Base-by-base conservation (phyloP, 2,329 filamentous ascomycete species). In the Epichloe gansuensis region DNA sequence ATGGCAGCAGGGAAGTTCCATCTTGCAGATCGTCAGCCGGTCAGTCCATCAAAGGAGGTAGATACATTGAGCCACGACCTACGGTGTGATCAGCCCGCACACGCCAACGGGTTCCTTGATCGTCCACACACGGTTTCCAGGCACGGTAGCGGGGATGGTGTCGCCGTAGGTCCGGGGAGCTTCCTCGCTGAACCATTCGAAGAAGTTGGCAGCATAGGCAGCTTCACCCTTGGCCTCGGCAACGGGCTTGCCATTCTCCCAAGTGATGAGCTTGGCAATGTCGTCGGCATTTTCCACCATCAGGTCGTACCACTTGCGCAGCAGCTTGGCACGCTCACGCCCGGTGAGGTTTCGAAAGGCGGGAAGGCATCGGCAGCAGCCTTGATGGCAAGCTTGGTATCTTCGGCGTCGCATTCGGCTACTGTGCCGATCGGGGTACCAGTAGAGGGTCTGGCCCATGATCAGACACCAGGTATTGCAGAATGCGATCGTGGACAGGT, bases 1-100 rank as follows among this genome's bases (percentile, higher is more conserved):
- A 88, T 88, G 48, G 84, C 84, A 3, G 83, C 81, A 12, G 85
- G 85, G 62, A 94, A 94, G 70, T 95, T 94, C 89, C 88, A 93
- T 52, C 76, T 78, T 53, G 8, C 28, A 35, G 21, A 28, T n/a
- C 3, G 28, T 31, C 28, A 31, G 28, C 28, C 28, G 28, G 15
- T 25, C 15, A 31, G 25, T 17, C 13, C 3, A 50, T 42, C 11
- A 17, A 35, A 38, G 52, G 3, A 15, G 28, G 9, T 21, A 13
- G 15, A 8, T 35, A n/a, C 7, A 37, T 15, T 6, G 28, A 23
- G 28, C 11, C 43, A 9, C 6, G 9, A 53, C 51, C 45, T 62
- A 80, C 67, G 89, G 89, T 9, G 88, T 90, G 57, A 94, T 88
- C 49, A 93, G 72, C 2, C 85, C 88, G 62, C 85, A 88, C 13